Evolutionary conservation across 208 protist species (phyloP), one percentile per base, ranked within the genome.

Genomic region (Histomonas meleagridis): DNA sequence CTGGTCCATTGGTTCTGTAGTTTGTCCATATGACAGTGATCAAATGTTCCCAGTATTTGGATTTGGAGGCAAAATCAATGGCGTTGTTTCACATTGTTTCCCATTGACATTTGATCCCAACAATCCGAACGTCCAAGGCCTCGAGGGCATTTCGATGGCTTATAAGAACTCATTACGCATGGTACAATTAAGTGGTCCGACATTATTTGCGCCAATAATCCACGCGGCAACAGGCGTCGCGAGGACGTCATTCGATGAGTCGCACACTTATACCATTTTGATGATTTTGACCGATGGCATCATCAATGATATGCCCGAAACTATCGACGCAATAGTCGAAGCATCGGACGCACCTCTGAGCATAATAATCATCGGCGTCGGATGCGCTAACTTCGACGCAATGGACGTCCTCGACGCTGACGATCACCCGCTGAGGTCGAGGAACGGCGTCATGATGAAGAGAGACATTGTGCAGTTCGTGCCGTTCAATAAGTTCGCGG

Each of bases 351-450:
- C 95, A 35, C 96, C 96, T 57, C 49, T 97, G n/a, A 95, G 94
- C 10, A 96, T 97, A 90, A 92, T 97, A 72, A 97, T 97, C 93
- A 94, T 97, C 60, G 96, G 96, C 65, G 93, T 97, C 62, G 97
- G 97, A 43, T 93, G 70, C 55, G 96, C 96, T 1, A 92, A 97
- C 92, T 97, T 97, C 93, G 62, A 1, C n/a, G 94, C 95, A 51
- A 97, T 97, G 96, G 94, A 96, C n/a, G 90, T 92, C n/a, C 93
- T 97, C 0, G 96, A 97, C 92, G 94, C 94, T 79, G 96, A 97
- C 93, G 96, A 95, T n/a, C 40, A 38, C 16, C 53, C 55, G 1
- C 90, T 96, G 9, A 32, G 43, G 2, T 65, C 46, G 18, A 62
- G 48, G 4, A 9, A 3, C 26, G 79, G 79, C 3, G 7, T 43